Percentiles rank a stretch among this genome's conserved stretches.
These are phyloP conservation scores for Cladosporium colombiae DNA, from an alignment of 2,329 filamentous ascomycete genomes.

Conservation along the genomic window DNA sequence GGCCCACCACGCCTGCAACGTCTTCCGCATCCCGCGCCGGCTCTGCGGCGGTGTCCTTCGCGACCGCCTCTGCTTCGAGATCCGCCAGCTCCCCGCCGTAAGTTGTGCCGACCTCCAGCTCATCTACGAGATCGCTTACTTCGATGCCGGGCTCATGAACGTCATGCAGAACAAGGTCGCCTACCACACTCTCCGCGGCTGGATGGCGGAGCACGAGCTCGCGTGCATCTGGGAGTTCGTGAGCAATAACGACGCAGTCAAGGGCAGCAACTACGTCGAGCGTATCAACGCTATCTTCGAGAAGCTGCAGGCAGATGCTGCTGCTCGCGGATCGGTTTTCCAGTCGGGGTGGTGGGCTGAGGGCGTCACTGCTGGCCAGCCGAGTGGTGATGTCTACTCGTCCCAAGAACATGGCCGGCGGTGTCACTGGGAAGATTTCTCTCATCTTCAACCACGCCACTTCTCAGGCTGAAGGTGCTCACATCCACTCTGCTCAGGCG, in stretches of 20 bases:
- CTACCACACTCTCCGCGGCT: slow-evolving; percentile 15
- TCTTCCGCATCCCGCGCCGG: slow-evolving; percentile 13
- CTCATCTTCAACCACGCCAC: background rate
- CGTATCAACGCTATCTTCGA: background rate
- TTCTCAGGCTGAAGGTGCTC: background rate
- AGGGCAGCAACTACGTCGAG: background rate
- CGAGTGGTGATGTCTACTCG: background rate
- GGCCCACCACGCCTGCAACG: slow-evolving; percentile 18
- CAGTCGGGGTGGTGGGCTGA: background rate
- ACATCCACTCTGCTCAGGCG: background rate
- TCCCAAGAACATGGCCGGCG: background rate
- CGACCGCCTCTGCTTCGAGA: slow-evolving; percentile 21
- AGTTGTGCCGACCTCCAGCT: slow-evolving; percentile 19
- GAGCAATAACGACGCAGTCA: background rate
- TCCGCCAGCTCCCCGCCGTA: background rate
- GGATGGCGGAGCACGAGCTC: background rate
- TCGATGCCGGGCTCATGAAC: slow-evolving; percentile 22
- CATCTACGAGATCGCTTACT: slow-evolving; percentile 16
- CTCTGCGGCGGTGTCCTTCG: slow-evolving; percentile 22
- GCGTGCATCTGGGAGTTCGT: background rate
- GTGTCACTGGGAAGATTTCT: background rate
- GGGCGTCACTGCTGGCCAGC: background rate
- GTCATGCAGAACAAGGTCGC: slow-evolving; percentile 20
- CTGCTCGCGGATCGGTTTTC: background rate
- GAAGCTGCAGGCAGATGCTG: background rate